Evolutionary conservation across 345 rosid genomes (phyloP), one percentile per base, ranked within the genome.

Genomic region (Eucalyptus victrix): DNA sequence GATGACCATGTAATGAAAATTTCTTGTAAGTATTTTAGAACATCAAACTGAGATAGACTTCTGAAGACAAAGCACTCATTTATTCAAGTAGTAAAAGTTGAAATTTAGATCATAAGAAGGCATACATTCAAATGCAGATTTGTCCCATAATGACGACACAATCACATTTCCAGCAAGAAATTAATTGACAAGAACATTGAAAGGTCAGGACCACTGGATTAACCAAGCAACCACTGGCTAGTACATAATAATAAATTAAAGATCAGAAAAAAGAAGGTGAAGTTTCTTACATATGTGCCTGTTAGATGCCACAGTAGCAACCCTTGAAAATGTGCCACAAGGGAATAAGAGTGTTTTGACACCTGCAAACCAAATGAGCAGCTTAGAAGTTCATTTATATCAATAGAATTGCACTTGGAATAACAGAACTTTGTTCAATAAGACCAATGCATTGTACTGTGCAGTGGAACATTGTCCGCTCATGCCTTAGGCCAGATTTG

Each of bases 301-400:
- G 92, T 93, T 94, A 87, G 93, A 91, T 53, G 98, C 99, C 85
- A 95, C 98, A 51, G 97, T 90, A 49, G 97, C 97, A 90, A 97
- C 94, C 94, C 90, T 97, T 53, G 98, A 94, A 90, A 97, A 92
- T 58, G 98, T 96, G 88, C 97, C 98, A 90, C 98, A 96, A n/a
- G 98, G 99, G 91, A 91, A 97, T 90, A 96, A 95, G 87, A 94
- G 92, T 90, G 99, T 95, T 94, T 92, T 95, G 62, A 96, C 80
- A 89, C 98, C 99, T 97, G 95, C 89, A 85, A 80, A 90, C 86
- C 47, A 53, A 49, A 37, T 47, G 47, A 88, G 60, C 34, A 17
- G 60, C 60, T 50, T 58, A 91, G 88, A 87, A 51, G 21, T 30
- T 30, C 24, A 86, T 21, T 53, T 53, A 15, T 37, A 87, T 49